Base-by-base conservation (phyloP, 371 early-diverging fungal species). In the Circinella umbellata region DNA sequence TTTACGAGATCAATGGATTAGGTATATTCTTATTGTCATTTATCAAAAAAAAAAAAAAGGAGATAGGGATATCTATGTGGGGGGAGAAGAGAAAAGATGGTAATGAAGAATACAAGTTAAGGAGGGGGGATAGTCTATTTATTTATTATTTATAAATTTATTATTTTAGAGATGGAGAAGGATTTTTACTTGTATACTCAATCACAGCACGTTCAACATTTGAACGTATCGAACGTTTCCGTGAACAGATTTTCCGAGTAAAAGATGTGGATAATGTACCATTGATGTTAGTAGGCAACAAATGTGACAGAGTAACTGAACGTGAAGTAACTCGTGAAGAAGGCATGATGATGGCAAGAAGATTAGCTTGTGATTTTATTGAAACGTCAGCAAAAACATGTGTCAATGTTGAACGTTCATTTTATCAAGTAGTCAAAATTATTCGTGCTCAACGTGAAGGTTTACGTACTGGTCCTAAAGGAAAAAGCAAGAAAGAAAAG, bases 261-360 rank as follows among this genome's bases (percentile, higher is more conserved):
- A 94, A 94, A 73, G 94, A 94, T 72, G 83, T 85, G 65, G 90
- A 92, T 54, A 87, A 90, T 74, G 89, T 92, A 37, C 95, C 95
- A 4, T 80, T 95, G 70, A 90, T 95, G 80, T 77, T 98, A 20
- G 92, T 98, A 10, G 98, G 96, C 35, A 96, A 97, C 85, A 96
- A 96, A 81, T 90, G 89, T 63, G 96, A 95, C 72, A 82, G 91
- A 75, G 86, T 87, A 36, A 85, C 86, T 54, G 89, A 94, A 73
- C 80, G 93, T 61, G 90, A 90, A 75, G 92, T 95, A 35, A 86
- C 88, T 60, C 84, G 84, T 65, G 88, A 89, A 75, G 93, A 64
- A 53, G 65, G 65, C 53, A 51, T 64, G 53, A 53, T 53, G 53
- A 64, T 64, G 65, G 65, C 65, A 35, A 20, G 53, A 53, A 51